These are phyloP conservation scores for Vaccinium vitisidaea DNA, from an alignment of 148 eudicot genomes.

Conservation along the genomic window DNA sequence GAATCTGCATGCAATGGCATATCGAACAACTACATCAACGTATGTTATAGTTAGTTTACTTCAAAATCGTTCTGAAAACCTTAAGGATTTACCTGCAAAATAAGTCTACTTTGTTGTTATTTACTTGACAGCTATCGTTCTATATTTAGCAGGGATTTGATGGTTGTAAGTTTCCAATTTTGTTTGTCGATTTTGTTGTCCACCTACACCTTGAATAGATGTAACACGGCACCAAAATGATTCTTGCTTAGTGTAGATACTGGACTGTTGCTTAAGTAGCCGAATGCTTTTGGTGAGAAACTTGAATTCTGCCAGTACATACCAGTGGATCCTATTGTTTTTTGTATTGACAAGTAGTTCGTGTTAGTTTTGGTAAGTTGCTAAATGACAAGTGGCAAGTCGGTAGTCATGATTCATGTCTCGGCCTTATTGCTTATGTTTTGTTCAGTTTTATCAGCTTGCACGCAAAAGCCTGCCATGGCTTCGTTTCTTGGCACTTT, in stretches of 20 bases:
- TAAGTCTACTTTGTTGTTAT: neutral
- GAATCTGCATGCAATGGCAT: constrained; percentile 87
- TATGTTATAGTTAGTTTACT: constrained; percentile 37
- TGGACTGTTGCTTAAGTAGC: constrained; percentile 6
- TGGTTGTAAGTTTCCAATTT: neutral
- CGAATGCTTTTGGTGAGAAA: neutral
- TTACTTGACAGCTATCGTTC: neutral
- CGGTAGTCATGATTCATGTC: neutral
- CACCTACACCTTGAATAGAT: neutral
- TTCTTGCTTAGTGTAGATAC: neutral
- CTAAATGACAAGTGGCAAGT: neutral
- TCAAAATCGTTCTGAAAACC: constrained; percentile 8
- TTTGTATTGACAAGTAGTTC: neutral
- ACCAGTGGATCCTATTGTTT: neutral
- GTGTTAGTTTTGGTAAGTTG: neutral
- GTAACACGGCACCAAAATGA: neutral
- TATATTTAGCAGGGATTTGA: neutral
- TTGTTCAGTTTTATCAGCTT: neutral
- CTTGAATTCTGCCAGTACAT: neutral
- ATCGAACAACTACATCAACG: constrained; percentile 69
- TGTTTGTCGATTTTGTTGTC: neutral
- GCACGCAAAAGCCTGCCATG: constrained; percentile 3
- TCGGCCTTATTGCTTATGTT: neutral
- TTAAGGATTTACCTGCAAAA: neutral
- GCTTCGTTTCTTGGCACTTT: neutral